A percentile compares a stretch with the other conserved stretches of the same genome.
These are phyloP conservation scores for Leucocoprinus leucothites DNA, from an alignment of 768 basidiomycete genomes.

Conservation along the genomic window DNA sequence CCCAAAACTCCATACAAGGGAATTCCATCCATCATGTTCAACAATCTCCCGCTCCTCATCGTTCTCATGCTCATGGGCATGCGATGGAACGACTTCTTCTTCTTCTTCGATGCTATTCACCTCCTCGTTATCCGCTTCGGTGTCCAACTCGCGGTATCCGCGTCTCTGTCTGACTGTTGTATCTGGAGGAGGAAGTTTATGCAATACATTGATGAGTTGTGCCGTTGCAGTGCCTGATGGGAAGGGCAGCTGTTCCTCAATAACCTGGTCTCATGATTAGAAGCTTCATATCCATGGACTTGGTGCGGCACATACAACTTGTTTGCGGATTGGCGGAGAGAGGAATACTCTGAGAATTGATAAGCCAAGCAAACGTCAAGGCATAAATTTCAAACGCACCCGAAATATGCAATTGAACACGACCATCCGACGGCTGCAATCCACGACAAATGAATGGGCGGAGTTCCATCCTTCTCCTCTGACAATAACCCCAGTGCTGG, in stretches of 20 bases:
- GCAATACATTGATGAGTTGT: slow-evolving; percentile 89
- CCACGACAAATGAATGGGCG: slow-evolving; percentile 75
- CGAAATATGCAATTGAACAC: slow-evolving; percentile 90
- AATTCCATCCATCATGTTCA: slow-evolving; percentile 71
- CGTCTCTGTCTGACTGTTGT: slow-evolving; percentile 49
- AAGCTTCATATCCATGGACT: background rate
- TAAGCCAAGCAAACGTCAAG: slow-evolving; percentile 3
- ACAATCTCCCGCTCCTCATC: slow-evolving; percentile 43
- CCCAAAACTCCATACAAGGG: slow-evolving; percentile 75
- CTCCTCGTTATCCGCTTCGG: slow-evolving; percentile 28
- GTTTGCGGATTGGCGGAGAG: slow-evolving; percentile 90
- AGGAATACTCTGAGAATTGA: slow-evolving; percentile 72
- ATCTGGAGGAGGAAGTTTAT: slow-evolving; percentile 68
- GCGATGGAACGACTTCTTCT: background rate
- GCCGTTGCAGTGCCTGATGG: slow-evolving; percentile 97
- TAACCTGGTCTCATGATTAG: slow-evolving; percentile 50
- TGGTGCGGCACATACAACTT: slow-evolving; percentile 63
- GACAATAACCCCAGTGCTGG: slow-evolving; percentile 85
- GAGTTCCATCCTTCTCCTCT: slow-evolving; percentile 68
- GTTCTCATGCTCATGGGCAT: slow-evolving; percentile 24
- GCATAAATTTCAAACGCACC: slow-evolving; percentile 35
- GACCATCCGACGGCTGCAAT: slow-evolving; percentile 80
- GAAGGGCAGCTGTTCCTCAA: slow-evolving; percentile 91
- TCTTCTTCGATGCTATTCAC: slow-evolving; percentile 3
- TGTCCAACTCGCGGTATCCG: slow-evolving; percentile 50